Conservation (phyloP, 1,284 basidiomycete genomes). For the Takashimella tepidaria region DNA sequence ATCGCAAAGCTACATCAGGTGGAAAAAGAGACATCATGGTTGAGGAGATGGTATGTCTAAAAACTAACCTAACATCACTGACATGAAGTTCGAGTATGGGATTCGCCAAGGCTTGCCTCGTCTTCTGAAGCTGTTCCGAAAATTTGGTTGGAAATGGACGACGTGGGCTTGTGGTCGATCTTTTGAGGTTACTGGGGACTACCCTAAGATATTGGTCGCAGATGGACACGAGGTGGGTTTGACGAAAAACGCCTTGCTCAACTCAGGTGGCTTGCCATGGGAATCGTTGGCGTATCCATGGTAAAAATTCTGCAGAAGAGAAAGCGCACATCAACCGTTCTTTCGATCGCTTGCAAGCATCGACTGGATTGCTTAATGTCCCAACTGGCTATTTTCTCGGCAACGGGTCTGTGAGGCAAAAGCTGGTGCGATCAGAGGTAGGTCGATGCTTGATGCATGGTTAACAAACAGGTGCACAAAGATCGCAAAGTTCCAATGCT, state of each 20-base stretch:
- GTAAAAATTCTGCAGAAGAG: constrained; percentile 33
- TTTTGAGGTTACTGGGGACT: constrained; percentile 40
- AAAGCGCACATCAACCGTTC: constrained; percentile 36
- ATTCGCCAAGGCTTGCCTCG: constrained; percentile 45
- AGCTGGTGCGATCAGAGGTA: constrained; percentile 17
- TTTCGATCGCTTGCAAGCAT: constrained; percentile 36
- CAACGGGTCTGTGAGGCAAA: constrained; percentile 16
- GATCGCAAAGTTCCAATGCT: constrained; percentile 23
- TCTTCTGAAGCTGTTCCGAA: constrained; percentile 41
- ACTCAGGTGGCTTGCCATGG: constrained; percentile 40
- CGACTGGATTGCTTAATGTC: constrained; percentile 20
- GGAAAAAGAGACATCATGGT: constrained; percentile 36
- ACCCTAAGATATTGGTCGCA: constrained; percentile 37
- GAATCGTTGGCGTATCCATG: constrained; percentile 45
- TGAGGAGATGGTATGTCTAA: constrained; percentile 32
- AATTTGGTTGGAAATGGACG: constrained; percentile 36
- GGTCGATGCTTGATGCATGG: neutral
- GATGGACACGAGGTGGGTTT: constrained; percentile 41
- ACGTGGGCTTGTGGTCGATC: constrained; percentile 45
- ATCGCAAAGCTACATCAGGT: constrained; percentile 14
- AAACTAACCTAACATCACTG: no score
- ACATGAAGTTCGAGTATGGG: constrained; percentile 43
- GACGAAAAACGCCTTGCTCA: neutral
- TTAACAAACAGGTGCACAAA: constrained; percentile 18
- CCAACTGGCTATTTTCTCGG: constrained; percentile 47